Conservation (phyloP, 208 protist genomes). For the Crithidia sp. region DNA sequence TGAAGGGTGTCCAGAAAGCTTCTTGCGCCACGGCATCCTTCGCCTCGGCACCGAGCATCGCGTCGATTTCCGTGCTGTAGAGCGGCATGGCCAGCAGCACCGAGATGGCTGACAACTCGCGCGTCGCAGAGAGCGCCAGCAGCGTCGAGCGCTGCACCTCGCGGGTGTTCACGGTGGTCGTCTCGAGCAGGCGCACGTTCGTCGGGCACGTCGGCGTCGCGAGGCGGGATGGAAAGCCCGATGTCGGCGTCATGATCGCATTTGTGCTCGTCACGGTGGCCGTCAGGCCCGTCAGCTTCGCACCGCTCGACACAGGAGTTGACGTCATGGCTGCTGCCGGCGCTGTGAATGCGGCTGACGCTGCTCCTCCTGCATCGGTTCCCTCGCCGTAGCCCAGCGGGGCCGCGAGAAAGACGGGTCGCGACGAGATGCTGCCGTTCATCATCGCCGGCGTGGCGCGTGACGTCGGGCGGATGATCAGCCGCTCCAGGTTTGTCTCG, state of each 20-base stretch:
- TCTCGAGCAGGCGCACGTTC: conserved; percentile 26
- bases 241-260: conserved; percentile 22
- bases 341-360: not conserved
- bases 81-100: conserved; percentile 55
- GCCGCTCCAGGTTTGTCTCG: conserved; percentile 47
- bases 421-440: conserved; percentile 16
- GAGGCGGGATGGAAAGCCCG: conserved; percentile 23
- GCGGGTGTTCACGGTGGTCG: conserved; percentile 29
- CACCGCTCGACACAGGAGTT: conserved; percentile 3
- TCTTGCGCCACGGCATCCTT: conserved; percentile 37
- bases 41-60: conserved; percentile 34
- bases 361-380: not conserved
- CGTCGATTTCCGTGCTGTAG: conserved; percentile 50
- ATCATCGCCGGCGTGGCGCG: conserved; percentile 41
- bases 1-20: conserved; percentile 71
- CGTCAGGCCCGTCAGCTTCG: conserved; percentile 16
- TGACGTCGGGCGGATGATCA: conserved; percentile 66
- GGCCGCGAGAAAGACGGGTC: conserved; percentile 46
- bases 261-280: conserved; percentile 37
- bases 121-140: conserved; percentile 49
- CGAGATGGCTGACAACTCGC: conserved; percentile 55
- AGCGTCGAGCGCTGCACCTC: conserved; percentile 57
- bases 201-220: conserved; percentile 35
- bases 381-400: conserved; percentile 29
- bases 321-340: not conserved